Base-by-base conservation (phyloP, 352 stramenopile genomes). In the Pythium dissimile region DNA sequence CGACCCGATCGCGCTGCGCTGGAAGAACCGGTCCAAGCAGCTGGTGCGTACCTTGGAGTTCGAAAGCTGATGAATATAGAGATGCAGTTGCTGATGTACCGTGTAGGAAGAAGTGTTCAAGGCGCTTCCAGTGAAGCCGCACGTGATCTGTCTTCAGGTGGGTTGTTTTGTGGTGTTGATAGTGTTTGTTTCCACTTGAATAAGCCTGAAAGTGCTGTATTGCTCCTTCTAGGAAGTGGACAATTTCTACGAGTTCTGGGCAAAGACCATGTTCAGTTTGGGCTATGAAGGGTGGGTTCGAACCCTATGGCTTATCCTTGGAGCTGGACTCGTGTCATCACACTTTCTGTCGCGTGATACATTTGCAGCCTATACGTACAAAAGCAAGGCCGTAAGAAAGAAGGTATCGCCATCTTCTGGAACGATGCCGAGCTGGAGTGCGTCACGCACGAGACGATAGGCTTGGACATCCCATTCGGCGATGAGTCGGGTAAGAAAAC, bases 201-300 rank as follows among this genome's bases (percentile, higher is more conserved):
- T n/a, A n/a, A n/a, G n/a, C n/a, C n/a, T n/a, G n/a, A n/a, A n/a
- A n/a, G n/a, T n/a, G n/a, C n/a, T n/a, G n/a, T n/a, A n/a, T n/a
- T n/a, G n/a, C n/a, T n/a, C n/a, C n/a, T n/a, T n/a, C n/a, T n/a
- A 92, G 84, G 84, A 94, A 77, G 78, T 86, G 11, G 84, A 94
- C 60, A 70, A 88, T 12, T 92, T 88, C 45, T 51, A 76, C 10
- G 69, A 82, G 39, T 94, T 94, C 49, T 94, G 84, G 84, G 61
- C 59, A 1, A 63, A 21, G 2, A 66, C 64, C 55, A 88, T 94
- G 77, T 47, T 71, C 37, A 66, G 66, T 1, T 59, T 85, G 8
- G 84, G 80, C 62, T 94, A 91, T 45, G 46, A 66, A 21, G 80
- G 84, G 84, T 92, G 47, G 35, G 66, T 51, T n/a, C n/a, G n/a